A percentile compares a stretch with the other conserved stretches of the same genome.
phyloP scores from a whole-genome alignment of 2,329 filamentous ascomycete species.

The Neurospora crassa region DNA sequence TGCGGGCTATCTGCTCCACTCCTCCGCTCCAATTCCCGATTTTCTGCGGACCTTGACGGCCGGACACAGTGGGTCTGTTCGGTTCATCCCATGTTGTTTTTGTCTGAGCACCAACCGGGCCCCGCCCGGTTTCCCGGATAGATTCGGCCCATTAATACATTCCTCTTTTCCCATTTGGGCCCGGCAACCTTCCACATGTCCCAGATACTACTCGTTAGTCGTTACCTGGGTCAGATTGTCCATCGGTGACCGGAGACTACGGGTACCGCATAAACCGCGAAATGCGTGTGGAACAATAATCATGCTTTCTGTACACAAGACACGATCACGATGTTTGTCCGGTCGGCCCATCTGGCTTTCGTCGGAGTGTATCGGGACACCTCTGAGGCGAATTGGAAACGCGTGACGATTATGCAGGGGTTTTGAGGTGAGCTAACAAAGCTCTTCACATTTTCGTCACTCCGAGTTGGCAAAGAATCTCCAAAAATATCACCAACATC shows the following conservation, averaged over 20 bases:
- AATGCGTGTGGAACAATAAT: neutral
- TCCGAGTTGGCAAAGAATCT: neutral
- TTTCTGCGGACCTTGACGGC: neutral
- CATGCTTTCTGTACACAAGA: neutral
- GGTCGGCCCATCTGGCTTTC: neutral
- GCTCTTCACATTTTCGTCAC: neutral
- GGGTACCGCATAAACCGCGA: neutral
- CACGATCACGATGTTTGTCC: neutral
- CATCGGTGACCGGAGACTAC: neutral
- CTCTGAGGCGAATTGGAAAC: neutral
- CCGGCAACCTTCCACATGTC: neutral
- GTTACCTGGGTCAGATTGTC: neutral
- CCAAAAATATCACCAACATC: neutral
- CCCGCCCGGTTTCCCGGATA: neutral
- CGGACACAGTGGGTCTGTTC: neutral
- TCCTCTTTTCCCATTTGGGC: neutral
- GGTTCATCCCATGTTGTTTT: neutral
- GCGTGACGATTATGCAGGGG: neutral
- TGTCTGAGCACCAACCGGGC: neutral
- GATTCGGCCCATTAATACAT: neutral
- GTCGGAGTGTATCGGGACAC: neutral
- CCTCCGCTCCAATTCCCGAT: conserved; percentile 1
- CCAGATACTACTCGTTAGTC: neutral
- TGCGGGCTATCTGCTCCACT: conserved; percentile 2
- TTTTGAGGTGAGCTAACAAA: neutral